Evolutionary conservation across 371 early-diverging fungal species (phyloP), one percentile per base, ranked within the genome.

Genomic region (Nematocida sp.): DNA sequence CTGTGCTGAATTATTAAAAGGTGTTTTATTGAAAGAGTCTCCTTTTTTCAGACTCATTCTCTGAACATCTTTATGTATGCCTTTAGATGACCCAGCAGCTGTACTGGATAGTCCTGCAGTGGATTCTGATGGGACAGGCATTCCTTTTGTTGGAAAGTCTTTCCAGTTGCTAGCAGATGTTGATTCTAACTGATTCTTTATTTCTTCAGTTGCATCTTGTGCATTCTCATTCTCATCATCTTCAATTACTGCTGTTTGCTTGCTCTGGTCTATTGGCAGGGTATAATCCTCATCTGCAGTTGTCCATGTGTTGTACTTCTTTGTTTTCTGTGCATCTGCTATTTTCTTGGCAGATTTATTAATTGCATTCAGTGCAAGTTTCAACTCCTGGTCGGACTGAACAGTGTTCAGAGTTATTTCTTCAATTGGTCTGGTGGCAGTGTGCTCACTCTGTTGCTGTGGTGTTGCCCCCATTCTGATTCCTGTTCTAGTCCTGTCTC

Each of bases 401-500:
- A 23, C 57, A 39, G 70, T 78, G 5, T 67, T 45, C 15, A 78
- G 50, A 4, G 74, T 74, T 46, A 74, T 74, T 62, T 74, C 66
- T 66, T 66, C 74, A 58, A 58, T 58, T 11, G 58, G 58, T 23
- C 58, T 58, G 9, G 58, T 6, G n/a, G n/a, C 23, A 39, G 23
- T 40, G 52, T 18, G 52, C 52, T 18, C 52, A 9, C 9, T 50
- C 13, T 64, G 18, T 3, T 46, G 50, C 13, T 7, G 6, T 18
- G 46, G 44, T 47, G 25, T 20, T 60, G 52, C 23, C 4, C 15
- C 46, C 23, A 11, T 40, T 4, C 55, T 60, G 9, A 56, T 61
- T 13, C 42, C 7, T 46, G 45, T 15, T 39, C 7, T 64, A 1
- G 23, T 45, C 42, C 44, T 72, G 62, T 61, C 25, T 27, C 25